A percentile compares a stretch with the other conserved stretches of the same genome.
phyloP scores from a whole-genome alignment of 2,329 filamentous ascomycete genomes.

The Aspergillus caelatus region DNA sequence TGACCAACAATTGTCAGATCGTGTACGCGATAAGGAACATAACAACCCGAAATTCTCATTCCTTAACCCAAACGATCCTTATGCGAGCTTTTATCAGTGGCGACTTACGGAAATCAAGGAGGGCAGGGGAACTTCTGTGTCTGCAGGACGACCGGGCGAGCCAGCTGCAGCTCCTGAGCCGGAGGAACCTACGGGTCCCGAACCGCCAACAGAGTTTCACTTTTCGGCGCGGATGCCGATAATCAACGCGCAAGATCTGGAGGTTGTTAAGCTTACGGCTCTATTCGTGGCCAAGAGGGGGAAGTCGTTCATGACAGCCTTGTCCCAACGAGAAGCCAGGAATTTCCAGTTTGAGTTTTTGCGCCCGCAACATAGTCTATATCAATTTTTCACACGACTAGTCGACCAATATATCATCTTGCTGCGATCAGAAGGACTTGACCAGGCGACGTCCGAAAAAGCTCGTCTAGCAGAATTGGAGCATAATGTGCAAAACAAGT shows the following conservation, averaged over 20 bases:
- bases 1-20: slow-evolving; percentile 51
- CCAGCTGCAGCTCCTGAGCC: slow-evolving; percentile 54
- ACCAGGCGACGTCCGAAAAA: slow-evolving; percentile 71
- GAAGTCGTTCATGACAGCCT: slow-evolving; percentile 83
- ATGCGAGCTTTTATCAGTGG: slow-evolving; percentile 89
- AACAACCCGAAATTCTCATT: slow-evolving; percentile 92
- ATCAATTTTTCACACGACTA: slow-evolving; percentile 91
- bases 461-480: slow-evolving; percentile 73
- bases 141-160: slow-evolving; percentile 73
- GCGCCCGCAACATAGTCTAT: slow-evolving; percentile 89
- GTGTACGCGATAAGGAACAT: slow-evolving; percentile 81
- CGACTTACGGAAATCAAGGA: slow-evolving; percentile 81
- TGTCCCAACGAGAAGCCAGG: slow-evolving; percentile 83
- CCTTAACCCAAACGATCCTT: slow-evolving; percentile 76
- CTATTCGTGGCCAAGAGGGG: slow-evolving; percentile 93
- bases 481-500: slow-evolving; percentile 76
- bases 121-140: slow-evolving; percentile 77
- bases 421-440: slow-evolving; percentile 67
- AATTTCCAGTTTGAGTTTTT: slow-evolving; percentile 98
- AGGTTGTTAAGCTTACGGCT: slow-evolving; percentile 74
- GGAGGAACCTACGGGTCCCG: slow-evolving; percentile 77
- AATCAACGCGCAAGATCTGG: slow-evolving; percentile 91
- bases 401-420: slow-evolving; percentile 92
- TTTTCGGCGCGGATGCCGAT: slow-evolving; percentile 97
- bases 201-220: slow-evolving; percentile 81